Evolutionary conservation across 2,329 filamentous ascomycete genomes (phyloP).

Genomic region (Ceratocystis ficicola): DNA sequence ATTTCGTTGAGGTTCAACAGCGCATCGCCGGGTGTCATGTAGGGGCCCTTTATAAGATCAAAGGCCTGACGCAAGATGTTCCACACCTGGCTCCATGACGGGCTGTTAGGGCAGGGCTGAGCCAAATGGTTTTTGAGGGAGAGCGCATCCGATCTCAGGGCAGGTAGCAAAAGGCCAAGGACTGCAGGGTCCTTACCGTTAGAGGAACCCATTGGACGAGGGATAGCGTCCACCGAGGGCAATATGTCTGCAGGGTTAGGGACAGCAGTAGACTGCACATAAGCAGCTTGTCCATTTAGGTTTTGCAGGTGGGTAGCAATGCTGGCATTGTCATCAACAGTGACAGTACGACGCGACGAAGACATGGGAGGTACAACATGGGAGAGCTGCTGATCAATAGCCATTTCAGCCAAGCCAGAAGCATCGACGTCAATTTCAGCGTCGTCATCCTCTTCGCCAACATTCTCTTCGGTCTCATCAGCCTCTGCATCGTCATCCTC

Average conservation of each 20-base stretch:
- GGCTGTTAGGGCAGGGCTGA: slow-evolving; percentile 22
- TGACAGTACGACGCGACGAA: slow-evolving; percentile 21
- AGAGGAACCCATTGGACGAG: slow-evolving; percentile 7
- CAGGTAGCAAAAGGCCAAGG: slow-evolving; percentile 26
- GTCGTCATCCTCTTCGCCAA: slow-evolving; percentile 9
- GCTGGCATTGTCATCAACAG: slow-evolving; percentile 21
- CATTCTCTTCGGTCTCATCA: slow-evolving; percentile 11
- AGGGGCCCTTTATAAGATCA: slow-evolving; percentile 27
- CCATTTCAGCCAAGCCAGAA: slow-evolving; percentile 16
- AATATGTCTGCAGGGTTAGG: slow-evolving; percentile 20
- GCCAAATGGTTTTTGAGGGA: slow-evolving; percentile 27
- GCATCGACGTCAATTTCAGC: neutral
- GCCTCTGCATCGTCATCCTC: slow-evolving; percentile 9
- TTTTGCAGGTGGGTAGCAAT: slow-evolving; percentile 23
- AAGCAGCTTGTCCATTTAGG: slow-evolving; percentile 24
- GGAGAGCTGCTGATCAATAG: slow-evolving; percentile 19
- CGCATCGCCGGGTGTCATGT: slow-evolving; percentile 24
- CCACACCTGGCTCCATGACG: slow-evolving; percentile 20
- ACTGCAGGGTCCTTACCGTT: slow-evolving; percentile 21
- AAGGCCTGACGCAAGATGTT: slow-evolving; percentile 24
- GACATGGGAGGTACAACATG: neutral
- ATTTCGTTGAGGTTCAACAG: slow-evolving; percentile 28
- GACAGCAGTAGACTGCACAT: slow-evolving; percentile 20
- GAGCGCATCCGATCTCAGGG: slow-evolving; percentile 26
- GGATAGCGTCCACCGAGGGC: slow-evolving; percentile 12